A percentile compares a stretch with the other conserved stretches of the same genome.
These are phyloP conservation scores for Brettanomyces naardenensis DNA, from an alignment of 805 yeast species.

Conservation along the genomic window DNA sequence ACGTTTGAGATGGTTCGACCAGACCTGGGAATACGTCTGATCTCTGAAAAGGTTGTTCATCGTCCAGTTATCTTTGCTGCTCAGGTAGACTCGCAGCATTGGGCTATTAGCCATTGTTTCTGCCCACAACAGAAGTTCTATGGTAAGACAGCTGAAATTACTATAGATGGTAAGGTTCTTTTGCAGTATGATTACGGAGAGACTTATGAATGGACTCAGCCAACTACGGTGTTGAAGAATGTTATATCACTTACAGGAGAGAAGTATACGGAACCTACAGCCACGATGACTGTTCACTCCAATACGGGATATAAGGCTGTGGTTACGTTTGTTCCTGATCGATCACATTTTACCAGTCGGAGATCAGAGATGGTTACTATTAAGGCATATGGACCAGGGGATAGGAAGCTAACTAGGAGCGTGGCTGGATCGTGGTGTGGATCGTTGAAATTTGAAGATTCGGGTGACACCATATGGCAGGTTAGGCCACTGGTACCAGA, in stretches of 20 bases:
- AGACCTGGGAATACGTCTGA: conserved; percentile 63
- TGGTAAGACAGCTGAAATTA: conserved; percentile 88
- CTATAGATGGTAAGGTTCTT: conserved; percentile 61
- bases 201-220: conserved; percentile 72
- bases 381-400: conserved; percentile 30
- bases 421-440: conserved; percentile 83
- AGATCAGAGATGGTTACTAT: conserved; percentile 65
- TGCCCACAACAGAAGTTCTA: conserved; percentile 83
- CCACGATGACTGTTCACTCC: conserved; percentile 56
- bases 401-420: conserved; percentile 26
- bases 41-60: conserved; percentile 84
- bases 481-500: conserved; percentile 58
- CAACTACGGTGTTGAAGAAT: conserved; percentile 76
- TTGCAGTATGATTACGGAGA: conserved; percentile 53
- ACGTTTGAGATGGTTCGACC: conserved; percentile 86
- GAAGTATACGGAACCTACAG: conserved; percentile 81
- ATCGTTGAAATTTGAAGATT: conserved; percentile 37
- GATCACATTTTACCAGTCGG: conserved; percentile 80
- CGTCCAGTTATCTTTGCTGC: conserved; percentile 82
- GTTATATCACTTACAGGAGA: conserved; percentile 77
- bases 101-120: conserved; percentile 61
- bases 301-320: conserved; percentile 63
- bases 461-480: conserved; percentile 52
- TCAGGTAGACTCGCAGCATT: conserved; percentile 60
- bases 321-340: conserved; percentile 60